phyloP scores from a whole-genome alignment of 352 stramenopile species.

The Pythium rhizo-oryzae region DNA sequence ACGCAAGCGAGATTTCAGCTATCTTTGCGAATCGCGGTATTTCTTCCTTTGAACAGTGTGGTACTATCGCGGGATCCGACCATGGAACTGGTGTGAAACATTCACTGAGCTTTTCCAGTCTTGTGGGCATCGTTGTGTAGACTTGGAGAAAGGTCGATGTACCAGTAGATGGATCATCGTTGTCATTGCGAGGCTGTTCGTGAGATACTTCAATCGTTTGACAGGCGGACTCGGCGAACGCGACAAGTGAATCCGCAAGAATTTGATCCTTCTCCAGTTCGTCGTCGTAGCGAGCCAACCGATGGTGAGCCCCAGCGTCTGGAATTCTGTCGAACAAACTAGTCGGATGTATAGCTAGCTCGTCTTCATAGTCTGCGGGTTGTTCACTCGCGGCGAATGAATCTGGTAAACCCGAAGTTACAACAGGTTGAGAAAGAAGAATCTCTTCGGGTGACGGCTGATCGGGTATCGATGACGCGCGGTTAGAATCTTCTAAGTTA shows the following conservation, averaged over 20 bases:
- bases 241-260: background rate
- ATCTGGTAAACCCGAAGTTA: too few relatives aligned
- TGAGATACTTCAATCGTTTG: background rate
- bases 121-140: background rate
- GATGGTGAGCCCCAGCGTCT: background rate
- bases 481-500: slow-evolving; percentile 5
- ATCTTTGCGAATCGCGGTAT: slow-evolving; percentile 7
- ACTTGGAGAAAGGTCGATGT: background rate
- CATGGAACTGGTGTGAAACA: slow-evolving; percentile 11
- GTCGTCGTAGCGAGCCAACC: slow-evolving; percentile 2
- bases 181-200: background rate
- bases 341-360: background rate
- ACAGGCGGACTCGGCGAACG: background rate
- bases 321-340: background rate
- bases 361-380: too few relatives aligned
- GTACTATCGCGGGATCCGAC: background rate
- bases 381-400: too few relatives aligned
- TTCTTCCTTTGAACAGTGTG: too few relatives aligned
- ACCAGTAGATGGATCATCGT: background rate
- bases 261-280: slow-evolving; percentile 6
- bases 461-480: background rate
- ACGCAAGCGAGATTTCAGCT: background rate
- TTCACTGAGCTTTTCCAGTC: background rate
- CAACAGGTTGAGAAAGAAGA: background rate
- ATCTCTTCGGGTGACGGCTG: slow-evolving; percentile 2